Evolutionary conservation across 257 asterid species (phyloP).

Genomic region (Przewalskia tangutica): DNA sequence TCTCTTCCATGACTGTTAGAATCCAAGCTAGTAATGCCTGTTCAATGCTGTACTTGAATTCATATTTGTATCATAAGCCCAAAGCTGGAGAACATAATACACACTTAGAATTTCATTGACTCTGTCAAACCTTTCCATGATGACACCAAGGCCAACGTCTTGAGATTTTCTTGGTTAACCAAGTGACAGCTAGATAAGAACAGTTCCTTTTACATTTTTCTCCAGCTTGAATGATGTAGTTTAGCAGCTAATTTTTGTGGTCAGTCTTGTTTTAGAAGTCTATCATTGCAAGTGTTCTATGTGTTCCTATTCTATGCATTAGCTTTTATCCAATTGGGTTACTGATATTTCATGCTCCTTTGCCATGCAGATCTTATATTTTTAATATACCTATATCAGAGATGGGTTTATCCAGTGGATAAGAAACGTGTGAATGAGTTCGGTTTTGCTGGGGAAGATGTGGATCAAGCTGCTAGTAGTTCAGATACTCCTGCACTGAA

Average conservation of each 20-base stretch:
- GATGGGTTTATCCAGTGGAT: slow-evolving; percentile 90
- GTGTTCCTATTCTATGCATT: slow-evolving; percentile 16
- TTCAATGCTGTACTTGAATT: not conserved
- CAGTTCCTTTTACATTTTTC: not conserved
- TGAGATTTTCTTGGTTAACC: not conserved
- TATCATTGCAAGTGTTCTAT: not conserved
- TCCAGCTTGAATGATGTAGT: not conserved
- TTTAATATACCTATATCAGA: slow-evolving; percentile 71
- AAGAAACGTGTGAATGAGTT: slow-evolving; percentile 86
- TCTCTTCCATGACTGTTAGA: not conserved
- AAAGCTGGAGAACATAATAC: not conserved
- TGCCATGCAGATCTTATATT: slow-evolving; percentile 79
- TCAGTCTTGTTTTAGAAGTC: not conserved
- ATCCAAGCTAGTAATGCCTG: not conserved
- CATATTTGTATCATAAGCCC: not conserved
- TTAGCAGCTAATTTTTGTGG: not conserved
- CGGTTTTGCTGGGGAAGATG: slow-evolving; percentile 88
- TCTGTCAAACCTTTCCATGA: not conserved
- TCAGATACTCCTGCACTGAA: slow-evolving; percentile 25
- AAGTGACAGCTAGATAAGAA: slow-evolving; percentile 9
- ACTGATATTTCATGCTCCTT: not conserved
- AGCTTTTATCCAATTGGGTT: not conserved
- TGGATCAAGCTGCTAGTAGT: slow-evolving; percentile 29
- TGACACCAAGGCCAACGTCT: not conserved
- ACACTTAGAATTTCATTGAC: not conserved